phyloP scores from a whole-genome alignment of 139 green algal species.

The Closterium sp. region DNA sequence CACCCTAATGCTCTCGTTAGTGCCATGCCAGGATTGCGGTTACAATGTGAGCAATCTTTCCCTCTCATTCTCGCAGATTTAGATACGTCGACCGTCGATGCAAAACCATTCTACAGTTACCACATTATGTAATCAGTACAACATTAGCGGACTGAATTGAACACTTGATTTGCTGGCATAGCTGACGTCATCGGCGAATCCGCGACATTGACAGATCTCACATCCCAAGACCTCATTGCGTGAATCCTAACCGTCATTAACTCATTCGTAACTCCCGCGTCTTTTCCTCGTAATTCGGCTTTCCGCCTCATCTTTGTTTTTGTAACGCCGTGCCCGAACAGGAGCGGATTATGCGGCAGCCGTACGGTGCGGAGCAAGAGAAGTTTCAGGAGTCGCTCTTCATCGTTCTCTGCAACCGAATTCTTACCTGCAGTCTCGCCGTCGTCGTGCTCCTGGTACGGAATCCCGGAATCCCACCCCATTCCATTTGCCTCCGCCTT shows the following conservation, averaged over 20 bases:
- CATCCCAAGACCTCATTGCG: too few species aligned
- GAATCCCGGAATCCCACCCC: too few species aligned
- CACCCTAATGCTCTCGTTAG: background rate
- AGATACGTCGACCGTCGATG: background rate
- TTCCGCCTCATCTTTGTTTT: background rate
- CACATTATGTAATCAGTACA: background rate
- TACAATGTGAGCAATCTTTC: background rate
- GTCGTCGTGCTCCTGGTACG: conserved; percentile 14
- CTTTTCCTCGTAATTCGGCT: background rate
- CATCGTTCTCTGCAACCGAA: conserved; percentile 91
- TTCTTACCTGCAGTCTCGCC: conserved; percentile 71
- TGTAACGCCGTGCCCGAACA: conserved; percentile 49
- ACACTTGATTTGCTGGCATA: background rate
- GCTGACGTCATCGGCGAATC: background rate
- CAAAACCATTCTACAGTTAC: background rate
- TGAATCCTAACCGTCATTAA: background rate
- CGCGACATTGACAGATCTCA: background rate
- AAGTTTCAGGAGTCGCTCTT: conserved; percentile 88
- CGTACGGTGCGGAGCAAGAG: conserved; percentile 60
- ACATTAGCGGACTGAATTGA: background rate
- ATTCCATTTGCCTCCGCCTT: background rate
- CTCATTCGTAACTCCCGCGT: background rate
- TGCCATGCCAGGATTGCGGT: background rate
- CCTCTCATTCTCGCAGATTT: background rate
- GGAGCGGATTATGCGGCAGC: conserved; percentile 87